Conservation (phyloP, 352 stramenopile genomes). For the Blastocystis sp. region DNA sequence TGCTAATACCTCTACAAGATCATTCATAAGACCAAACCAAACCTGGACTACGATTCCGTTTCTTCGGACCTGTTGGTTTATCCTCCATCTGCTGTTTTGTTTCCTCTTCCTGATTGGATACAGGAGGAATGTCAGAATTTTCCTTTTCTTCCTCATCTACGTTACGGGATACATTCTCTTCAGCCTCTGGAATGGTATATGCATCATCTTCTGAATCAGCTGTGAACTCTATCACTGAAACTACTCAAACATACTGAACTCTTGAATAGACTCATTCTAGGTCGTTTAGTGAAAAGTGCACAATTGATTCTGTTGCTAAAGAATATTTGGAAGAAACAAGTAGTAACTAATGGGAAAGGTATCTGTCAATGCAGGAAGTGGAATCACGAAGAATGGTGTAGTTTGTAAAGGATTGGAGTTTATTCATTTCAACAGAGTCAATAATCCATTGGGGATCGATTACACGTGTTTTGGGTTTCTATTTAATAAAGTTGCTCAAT, state of each 20-base stretch:
- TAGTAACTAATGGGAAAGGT: not conserved
- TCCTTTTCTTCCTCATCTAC: not conserved
- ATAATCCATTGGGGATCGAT: constrained; percentile 43
- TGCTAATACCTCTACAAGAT: not conserved
- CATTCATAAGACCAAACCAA: not conserved
- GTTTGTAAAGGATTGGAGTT: constrained; percentile 6
- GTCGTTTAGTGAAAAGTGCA: not conserved
- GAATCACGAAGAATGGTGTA: constrained; percentile 16
- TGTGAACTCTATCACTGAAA: constrained; percentile 32
- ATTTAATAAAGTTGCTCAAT: not conserved
- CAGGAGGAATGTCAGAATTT: not conserved
- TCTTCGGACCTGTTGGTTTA: not conserved
- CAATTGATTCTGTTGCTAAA: not conserved
- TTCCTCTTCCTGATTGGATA: not conserved
- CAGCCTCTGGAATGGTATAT: not conserved
- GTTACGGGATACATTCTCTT: not conserved
- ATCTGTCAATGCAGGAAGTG: constrained; percentile 10
- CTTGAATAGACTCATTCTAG: constrained; percentile 48
- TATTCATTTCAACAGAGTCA: constrained; percentile 25
- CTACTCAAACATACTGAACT: not conserved
- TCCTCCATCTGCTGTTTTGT: not conserved
- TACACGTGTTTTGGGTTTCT: constrained; percentile 7
- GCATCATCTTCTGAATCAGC: constrained; percentile 24
- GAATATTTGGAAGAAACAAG: not conserved
- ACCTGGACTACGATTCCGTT: not conserved